phyloP scores from a whole-genome alignment of 208 protist genomes.

The Lotmaria passim region DNA sequence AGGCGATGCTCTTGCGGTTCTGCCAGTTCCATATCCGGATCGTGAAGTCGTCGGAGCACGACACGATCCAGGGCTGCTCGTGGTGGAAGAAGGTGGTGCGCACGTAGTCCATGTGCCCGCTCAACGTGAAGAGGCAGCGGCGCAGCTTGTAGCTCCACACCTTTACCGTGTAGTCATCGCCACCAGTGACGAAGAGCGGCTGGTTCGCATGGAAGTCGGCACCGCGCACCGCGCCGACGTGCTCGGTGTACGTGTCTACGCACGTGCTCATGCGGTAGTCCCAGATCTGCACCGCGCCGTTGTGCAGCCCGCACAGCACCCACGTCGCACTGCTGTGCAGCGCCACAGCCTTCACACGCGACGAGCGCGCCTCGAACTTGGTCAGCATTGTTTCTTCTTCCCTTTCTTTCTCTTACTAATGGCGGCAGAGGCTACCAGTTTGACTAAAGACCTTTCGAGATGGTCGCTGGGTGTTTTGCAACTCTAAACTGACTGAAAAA shows the following conservation, averaged over 20 bases:
- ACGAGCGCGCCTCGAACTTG: constrained; percentile 98
- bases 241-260: constrained; percentile 97
- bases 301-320: constrained; percentile 98
- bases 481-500: no score
- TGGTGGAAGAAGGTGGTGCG: constrained; percentile 98
- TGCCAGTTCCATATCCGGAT: constrained; percentile 99
- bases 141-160: constrained; percentile 99
- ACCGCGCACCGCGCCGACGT: constrained; percentile 95
- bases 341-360: constrained; percentile 97
- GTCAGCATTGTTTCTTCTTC: constrained; percentile 68
- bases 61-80: constrained; percentile 98
- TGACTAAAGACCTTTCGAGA: no score
- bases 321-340: constrained; percentile 98
- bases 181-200: constrained; percentile 99
- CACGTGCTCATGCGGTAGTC: constrained; percentile 98
- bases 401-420: no score
- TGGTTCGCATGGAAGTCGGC: constrained; percentile 98
- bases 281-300: constrained; percentile 99
- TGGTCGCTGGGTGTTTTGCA: no score
- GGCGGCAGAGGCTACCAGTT: no score
- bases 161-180: constrained; percentile 99
- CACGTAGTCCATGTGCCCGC: constrained; percentile 99
- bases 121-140: constrained; percentile 97
- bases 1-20: constrained; percentile 93
- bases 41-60: constrained; percentile 98